These are phyloP conservation scores for Lachnellula cervina DNA, from an alignment of 2,329 filamentous ascomycete genomes.

Conservation along the genomic window DNA sequence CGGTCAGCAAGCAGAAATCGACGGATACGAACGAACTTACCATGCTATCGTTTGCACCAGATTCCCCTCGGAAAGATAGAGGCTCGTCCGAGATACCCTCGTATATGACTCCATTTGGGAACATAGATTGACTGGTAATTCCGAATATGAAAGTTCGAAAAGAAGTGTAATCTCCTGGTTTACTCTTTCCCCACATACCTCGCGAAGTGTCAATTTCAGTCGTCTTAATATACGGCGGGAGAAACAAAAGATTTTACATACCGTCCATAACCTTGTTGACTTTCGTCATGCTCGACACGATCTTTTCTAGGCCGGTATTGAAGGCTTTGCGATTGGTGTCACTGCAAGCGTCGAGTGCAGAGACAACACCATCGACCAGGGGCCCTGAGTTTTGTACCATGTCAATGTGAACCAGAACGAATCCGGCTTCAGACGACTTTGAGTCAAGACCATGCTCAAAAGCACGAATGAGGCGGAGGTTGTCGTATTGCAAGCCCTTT, in stretches of 20 bases:
- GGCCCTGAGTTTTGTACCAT: constrained; percentile 86
- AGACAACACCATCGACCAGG: constrained; percentile 67
- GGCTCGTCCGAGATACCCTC: constrained; percentile 74
- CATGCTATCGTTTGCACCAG: constrained; percentile 91
- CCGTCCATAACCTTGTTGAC: constrained; percentile 79
- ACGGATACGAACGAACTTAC: constrained; percentile 33
- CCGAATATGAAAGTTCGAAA: constrained; percentile 98
- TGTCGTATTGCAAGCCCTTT: constrained; percentile 55
- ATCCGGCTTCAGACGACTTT: constrained; percentile 84
- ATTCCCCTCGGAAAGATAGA: constrained; percentile 83
- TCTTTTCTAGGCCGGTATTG: constrained; percentile 57
- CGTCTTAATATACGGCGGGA: constrained; percentile 7
- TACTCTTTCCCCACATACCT: constrained; percentile 87
- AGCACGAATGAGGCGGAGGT: constrained; percentile 79
- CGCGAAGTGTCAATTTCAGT: constrained; percentile 27
- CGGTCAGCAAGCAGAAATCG: background rate
- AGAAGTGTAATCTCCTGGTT: constrained; percentile 75
- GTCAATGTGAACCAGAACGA: constrained; percentile 92
- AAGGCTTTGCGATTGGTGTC: constrained; percentile 48
- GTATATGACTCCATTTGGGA: constrained; percentile 85
- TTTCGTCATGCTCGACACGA: constrained; percentile 59
- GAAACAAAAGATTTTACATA: constrained; percentile 32
- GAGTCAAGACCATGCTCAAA: constrained; percentile 89
- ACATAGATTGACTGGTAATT: constrained; percentile 91
- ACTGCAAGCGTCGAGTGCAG: constrained; percentile 57